These are phyloP conservation scores for Hysterangium stoloniferum DNA, from an alignment of 768 basidiomycete species.

Conservation along the genomic window DNA sequence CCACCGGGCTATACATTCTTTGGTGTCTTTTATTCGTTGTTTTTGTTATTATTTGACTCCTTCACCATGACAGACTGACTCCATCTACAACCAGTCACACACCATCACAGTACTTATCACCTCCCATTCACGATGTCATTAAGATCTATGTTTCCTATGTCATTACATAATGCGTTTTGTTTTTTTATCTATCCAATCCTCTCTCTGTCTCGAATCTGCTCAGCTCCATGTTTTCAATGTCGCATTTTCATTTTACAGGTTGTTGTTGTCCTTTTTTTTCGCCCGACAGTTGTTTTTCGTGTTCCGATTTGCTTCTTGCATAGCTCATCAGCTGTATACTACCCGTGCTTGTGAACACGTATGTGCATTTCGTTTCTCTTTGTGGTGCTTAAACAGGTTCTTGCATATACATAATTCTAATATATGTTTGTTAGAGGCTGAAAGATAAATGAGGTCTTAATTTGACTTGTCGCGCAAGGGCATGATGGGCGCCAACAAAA, in stretches of 20 bases:
- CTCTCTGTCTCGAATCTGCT: conserved; percentile 19
- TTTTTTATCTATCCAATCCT: conserved; percentile 15
- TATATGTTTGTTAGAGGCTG: no score
- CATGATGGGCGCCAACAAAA: no score
- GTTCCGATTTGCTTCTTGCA: no score
- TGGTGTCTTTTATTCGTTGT: neutral
- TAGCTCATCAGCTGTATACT: conserved; percentile 7
- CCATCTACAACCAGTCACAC: neutral
- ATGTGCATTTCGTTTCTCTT: no score
- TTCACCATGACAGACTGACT: conserved; percentile 3
- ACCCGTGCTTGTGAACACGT: conserved; percentile 4
- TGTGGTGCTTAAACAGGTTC: no score
- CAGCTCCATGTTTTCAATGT: conserved; percentile 5
- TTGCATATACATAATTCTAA: no score
- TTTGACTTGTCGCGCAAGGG: no score
- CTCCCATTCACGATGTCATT: neutral
- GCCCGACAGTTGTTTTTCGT: no score
- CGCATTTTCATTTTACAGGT: conserved; percentile 5
- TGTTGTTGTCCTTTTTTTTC: conserved; percentile 2
- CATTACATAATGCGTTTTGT: conserved; percentile 18
- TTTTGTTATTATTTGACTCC: conserved; percentile 1
- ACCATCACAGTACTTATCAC: neutral
- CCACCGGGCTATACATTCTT: neutral
- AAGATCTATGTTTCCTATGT: conserved; percentile 9
- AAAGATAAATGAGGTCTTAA: no score